These are phyloP conservation scores for Amanita jacksonii DNA, from an alignment of 768 basidiomycete genomes.

Conservation along the genomic window DNA sequence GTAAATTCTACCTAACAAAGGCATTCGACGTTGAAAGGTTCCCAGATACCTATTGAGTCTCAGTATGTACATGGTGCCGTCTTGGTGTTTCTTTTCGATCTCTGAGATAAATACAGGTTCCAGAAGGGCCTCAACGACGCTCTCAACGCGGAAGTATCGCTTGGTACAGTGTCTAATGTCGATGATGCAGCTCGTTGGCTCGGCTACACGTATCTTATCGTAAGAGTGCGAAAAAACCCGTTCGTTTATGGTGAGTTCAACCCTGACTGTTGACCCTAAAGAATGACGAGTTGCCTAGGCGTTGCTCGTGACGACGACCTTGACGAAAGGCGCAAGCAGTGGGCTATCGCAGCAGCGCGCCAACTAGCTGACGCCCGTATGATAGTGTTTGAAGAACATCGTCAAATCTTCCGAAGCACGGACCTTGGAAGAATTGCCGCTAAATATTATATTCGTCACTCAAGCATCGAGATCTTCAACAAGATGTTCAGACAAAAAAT, in stretches of 20 bases:
- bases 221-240: slow-evolving; percentile 90
- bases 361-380: slow-evolving; percentile 64
- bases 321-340: slow-evolving; percentile 52
- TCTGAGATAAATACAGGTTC: slow-evolving; percentile 40
- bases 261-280: not conserved
- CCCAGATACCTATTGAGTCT: slow-evolving; percentile 90
- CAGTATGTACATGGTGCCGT: slow-evolving; percentile 48
- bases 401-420: slow-evolving; percentile 59
- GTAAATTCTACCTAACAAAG: slow-evolving; percentile 11
- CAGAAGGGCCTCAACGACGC: slow-evolving; percentile 79
- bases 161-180: slow-evolving; percentile 87
- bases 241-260: slow-evolving; percentile 60
- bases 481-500: slow-evolving; percentile 66
- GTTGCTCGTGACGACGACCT: slow-evolving; percentile 67
- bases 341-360: slow-evolving; percentile 58
- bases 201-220: slow-evolving; percentile 94
- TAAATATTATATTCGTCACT: slow-evolving; percentile 86
- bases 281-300: slow-evolving; percentile 34
- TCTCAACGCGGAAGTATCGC: slow-evolving; percentile 89
- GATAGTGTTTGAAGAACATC: slow-evolving; percentile 62
- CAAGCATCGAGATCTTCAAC: slow-evolving; percentile 84
- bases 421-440: slow-evolving; percentile 95
- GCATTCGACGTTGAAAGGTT: slow-evolving; percentile 4
- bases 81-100: not conserved
- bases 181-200: slow-evolving; percentile 89